Percentiles rank a stretch among this genome's conserved stretches.
Conservation (phyloP, 108 stramenopile genomes). For the Discostella pseudostelligera region DNA sequence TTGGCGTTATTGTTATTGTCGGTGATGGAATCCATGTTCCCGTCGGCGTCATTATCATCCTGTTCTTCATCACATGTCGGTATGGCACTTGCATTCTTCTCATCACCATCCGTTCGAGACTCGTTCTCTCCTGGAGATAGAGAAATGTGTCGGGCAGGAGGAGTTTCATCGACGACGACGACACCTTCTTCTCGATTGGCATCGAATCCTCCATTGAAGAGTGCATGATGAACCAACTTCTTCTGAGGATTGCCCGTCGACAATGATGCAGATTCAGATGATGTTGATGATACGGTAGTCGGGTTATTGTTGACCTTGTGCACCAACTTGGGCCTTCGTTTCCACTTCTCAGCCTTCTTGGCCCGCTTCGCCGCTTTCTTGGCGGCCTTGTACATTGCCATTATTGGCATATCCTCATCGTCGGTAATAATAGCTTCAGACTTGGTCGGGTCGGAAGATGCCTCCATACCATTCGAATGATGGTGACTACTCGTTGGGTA, state of each 20-base stretch:
- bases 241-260: neutral
- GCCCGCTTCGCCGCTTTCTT: slow-evolving; percentile 6
- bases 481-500: neutral
- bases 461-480: neutral
- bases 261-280: neutral
- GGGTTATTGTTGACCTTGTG: too few relatives aligned
- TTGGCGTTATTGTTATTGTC: neutral
- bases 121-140: too few relatives aligned
- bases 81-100: neutral
- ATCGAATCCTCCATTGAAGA: slow-evolving; percentile 4
- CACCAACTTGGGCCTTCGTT: slow-evolving; percentile 6
- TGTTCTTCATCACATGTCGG: neutral
- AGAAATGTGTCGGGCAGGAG: neutral
- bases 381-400: slow-evolving; percentile 14
- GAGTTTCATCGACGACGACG: neutral
- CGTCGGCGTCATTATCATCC: neutral
- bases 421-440: neutral
- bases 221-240: slow-evolving; percentile 8
- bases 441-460: neutral
- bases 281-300: too few relatives aligned
- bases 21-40: neutral
- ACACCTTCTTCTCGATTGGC: neutral
- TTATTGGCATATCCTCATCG: slow-evolving; percentile 7
- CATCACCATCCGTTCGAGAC: too few relatives aligned
- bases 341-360: slow-evolving; percentile 7